Evolutionary conservation across 148 eudicot species (phyloP), one percentile per base, ranked within the genome.

Genomic region (Fagopyrum esculentum): DNA sequence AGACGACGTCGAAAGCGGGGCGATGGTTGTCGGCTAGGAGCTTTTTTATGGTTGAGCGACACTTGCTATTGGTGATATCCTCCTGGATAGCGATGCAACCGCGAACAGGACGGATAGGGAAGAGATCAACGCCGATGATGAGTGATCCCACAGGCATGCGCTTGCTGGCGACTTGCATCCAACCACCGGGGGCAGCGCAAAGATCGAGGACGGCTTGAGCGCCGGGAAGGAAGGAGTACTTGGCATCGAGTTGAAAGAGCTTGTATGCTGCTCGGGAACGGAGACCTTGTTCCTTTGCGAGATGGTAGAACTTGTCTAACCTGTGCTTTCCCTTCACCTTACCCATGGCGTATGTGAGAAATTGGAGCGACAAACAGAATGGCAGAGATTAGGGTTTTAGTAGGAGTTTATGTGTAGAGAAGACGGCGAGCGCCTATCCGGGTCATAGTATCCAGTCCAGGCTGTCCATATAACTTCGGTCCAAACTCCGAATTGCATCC

Each of bases 181-280:
- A 94, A 0, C 98, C 97, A 30, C 98, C 98, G 4, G 98, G 98
- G 16, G 98, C 98, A 73, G 98, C 98, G 71, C 98, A 93, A 45
- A 93, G 97, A 75, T 93, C 97, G 74, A 93, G 98, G n/a, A 89
- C 89, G 26, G 88, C 78, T 40, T 81, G 87, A 1, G 98, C 77
- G 6, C 97, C 81, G 49, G 87, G 89, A 78, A 93, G 95, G 80
- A 93, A 78, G 46, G 69, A 44, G 93, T 46, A 89, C 64, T 91
- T 93, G 73, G 97, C 73, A 26, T 93, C 97, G 60, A 93, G 86
- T 77, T 93, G 98, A 61, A 90, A 76, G 5, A 93, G 90, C 77
- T 93, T 93, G 91, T 88, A 93, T 6, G 97, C 88, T 1, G 98
- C 98, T 1, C 98, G 89, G 1, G 98, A 93, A 11, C 98, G 71